These are phyloP conservation scores for Tetrahymena thermophila DNA, from an alignment of 73 alveolate genomes.

Conservation along the genomic window DNA sequence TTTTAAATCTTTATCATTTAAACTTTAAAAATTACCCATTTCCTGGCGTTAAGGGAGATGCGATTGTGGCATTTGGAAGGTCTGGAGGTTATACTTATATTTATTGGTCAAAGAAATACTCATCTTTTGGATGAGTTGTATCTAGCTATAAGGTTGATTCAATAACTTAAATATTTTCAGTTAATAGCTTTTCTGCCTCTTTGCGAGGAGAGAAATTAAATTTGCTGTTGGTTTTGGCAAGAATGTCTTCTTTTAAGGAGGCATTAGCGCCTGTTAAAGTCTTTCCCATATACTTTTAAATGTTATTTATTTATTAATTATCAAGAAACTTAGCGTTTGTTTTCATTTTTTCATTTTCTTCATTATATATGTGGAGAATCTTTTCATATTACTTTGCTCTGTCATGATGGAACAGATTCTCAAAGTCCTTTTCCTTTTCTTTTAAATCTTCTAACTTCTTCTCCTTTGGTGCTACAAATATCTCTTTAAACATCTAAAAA, in stretches of 20 bases:
- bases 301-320: not conserved
- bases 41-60: constrained; percentile 91
- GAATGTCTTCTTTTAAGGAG: not conserved
- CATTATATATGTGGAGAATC: constrained; percentile 21
- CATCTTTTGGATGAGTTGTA: constrained; percentile 2
- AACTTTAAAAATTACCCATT: constrained; percentile 44
- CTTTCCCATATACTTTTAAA: not conserved
- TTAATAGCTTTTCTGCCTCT: not conserved
- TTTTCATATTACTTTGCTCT: constrained; percentile 33
- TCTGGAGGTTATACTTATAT: constrained; percentile 98
- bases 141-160: not conserved
- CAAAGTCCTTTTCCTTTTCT: constrained; percentile 45
- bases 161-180: not conserved
- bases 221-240: not conserved
- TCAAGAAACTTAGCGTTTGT: not conserved
- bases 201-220: not conserved
- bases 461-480: constrained; percentile 37
- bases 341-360: constrained; percentile 16
- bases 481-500: constrained; percentile 35
- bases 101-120: constrained; percentile 86
- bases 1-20: not conserved
- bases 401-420: constrained; percentile 33
- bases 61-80: constrained; percentile 88
- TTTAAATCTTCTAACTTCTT: constrained; percentile 26
- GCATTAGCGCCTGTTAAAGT: not conserved